Evolutionary conservation across 176 grass and related monocot genomes (phyloP).

Genomic region (sorghum (Sorghum bicolor)): Sorghum_bicolor_NCBIv3 NC_012872.2:73519501-73520000

Average conservation of each 20-base stretch:
- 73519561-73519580: slow-evolving; percentile 80
- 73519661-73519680: slow-evolving; percentile 76
- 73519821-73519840: not conserved
- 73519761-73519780: not conserved
- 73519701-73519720: slow-evolving; percentile 92
- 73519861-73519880: not conserved
- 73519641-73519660: slow-evolving; percentile 82
- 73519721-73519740: slow-evolving; percentile 93
- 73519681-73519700: slow-evolving; percentile 83
- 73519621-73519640: slow-evolving; percentile 98
- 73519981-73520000: slow-evolving; percentile 91
- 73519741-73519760: not conserved
- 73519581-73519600: slow-evolving; percentile 87
- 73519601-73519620: slow-evolving; percentile 97
- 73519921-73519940: slow-evolving; percentile 75
- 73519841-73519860: not conserved
- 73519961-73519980: slow-evolving; percentile 82
- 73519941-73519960: slow-evolving; percentile 76
- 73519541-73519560: slow-evolving; percentile 23
- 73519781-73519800: slow-evolving; percentile 1
- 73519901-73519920: not conserved
- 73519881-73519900: not conserved
- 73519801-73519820: not conserved
- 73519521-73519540: not conserved
- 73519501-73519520: slow-evolving; percentile 5